Evolutionary conservation across 306 rosid genomes (phyloP).

Genomic region (Myrica gale): DNA sequence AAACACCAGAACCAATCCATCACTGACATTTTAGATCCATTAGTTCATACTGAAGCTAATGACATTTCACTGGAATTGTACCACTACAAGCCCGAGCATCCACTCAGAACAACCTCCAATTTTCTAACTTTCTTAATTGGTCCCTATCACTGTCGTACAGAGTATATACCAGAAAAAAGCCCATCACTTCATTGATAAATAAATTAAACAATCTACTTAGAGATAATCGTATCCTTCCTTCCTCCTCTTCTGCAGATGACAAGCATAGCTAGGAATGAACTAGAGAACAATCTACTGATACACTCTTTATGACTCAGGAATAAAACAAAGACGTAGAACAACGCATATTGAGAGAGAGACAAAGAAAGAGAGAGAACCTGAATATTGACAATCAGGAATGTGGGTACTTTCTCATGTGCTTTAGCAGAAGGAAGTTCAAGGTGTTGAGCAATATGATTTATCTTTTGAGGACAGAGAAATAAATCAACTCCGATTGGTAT

Average conservation of each 20-base stretch:
- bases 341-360: neutral
- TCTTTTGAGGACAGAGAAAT: slow-evolving; percentile 60
- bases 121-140: neutral
- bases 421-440: slow-evolving; percentile 71
- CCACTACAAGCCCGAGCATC: neutral
- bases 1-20: slow-evolving; percentile 7
- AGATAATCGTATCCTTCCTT: neutral
- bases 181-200: neutral
- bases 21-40: neutral
- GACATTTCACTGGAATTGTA: slow-evolving; percentile 1
- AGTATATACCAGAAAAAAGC: neutral
- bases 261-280: slow-evolving; percentile 7
- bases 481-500: slow-evolving; percentile 84
- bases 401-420: slow-evolving; percentile 54
- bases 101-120: neutral
- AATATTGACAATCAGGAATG: slow-evolving; percentile 80
- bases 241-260: neutral
- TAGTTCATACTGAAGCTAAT: neutral
- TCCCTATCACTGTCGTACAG: neutral
- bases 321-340: neutral
- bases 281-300: neutral
- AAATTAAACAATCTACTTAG: neutral
- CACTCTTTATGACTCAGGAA: neutral
- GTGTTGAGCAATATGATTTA: slow-evolving; percentile 79
- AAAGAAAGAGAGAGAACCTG: slow-evolving; percentile 50